Evolutionary conservation across 2,329 filamentous ascomycete genomes (phyloP), one percentile per base, ranked within the genome.

Genomic region (Penicillium frequentans): DNA sequence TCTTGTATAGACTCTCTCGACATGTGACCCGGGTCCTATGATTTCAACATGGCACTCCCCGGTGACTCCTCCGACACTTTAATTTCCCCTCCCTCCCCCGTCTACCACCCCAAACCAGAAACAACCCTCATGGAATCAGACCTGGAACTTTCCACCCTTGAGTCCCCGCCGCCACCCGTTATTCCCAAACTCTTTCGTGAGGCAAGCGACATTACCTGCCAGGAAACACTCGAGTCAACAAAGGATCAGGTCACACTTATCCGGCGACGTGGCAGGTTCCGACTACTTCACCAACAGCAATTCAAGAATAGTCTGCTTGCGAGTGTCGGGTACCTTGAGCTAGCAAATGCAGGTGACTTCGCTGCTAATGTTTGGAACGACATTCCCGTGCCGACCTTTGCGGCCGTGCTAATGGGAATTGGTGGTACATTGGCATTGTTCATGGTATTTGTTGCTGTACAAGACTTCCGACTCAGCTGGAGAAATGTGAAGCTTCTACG

Each of bases 301-400:
- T 70, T 71, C 43, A 63, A 63, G 23, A 73, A 73, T 51, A 70
- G 64, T 52, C 68, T 79, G 3, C 69, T 78, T 9, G 64, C 67
- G 0, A 67, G 73, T 13, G 74, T 83, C 1, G 83, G 81, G 0
- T 80, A 81, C 48, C 77, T 85, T 19, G 83, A 85, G 58, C 73
- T 84, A 2, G 80, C 80, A 52, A 85, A 85, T 63, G 81, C 81
- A 0, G 77, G 78, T 2, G 83, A 85, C 61, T 85, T 85, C 54
- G 81, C 82, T 0, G 83, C 83, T 54, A 85, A 85, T 54, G 77
- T 85, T 1, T 85, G 81, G 80, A 85, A 85, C 60, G 60, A 78
- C 1, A 70, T 77, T 0, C 83, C 82, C 0, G 75, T 83, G 0
- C 82, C 82, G 0, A 60, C 65, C 1, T 79, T 79, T 49, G 82